These are phyloP conservation scores for Quercus glauca DNA, from an alignment of 306 rosid species.

Conservation along the genomic window DNA sequence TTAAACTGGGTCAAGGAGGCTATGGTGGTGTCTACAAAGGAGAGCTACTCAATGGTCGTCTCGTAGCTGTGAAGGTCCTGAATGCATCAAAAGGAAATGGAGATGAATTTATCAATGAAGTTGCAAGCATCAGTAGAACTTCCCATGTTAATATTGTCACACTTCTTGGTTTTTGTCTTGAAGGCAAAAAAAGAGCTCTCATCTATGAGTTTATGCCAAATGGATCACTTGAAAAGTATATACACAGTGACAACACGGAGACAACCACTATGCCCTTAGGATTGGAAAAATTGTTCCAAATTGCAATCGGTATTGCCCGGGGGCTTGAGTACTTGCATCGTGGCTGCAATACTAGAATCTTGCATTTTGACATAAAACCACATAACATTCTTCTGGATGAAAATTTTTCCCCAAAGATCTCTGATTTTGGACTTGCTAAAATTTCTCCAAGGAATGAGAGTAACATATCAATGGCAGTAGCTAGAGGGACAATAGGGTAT, in stretches of 20 bases:
- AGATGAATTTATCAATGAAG: too few species aligned
- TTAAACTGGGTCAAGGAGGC: slow-evolving; percentile 6
- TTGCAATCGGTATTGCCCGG: slow-evolving; percentile 1
- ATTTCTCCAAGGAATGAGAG: slow-evolving; percentile 5
- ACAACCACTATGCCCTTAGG: too few species aligned
- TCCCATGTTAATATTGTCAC: too few species aligned
- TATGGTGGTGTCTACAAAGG: slow-evolving; percentile 33
- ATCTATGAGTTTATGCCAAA: slow-evolving; percentile 3
- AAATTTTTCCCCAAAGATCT: slow-evolving; percentile 4
- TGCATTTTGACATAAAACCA: slow-evolving; percentile 36
- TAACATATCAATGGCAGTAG: slow-evolving; percentile 21
- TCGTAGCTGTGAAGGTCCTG: neutral
- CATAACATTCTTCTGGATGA: slow-evolving; percentile 19
- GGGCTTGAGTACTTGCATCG: slow-evolving; percentile 9
- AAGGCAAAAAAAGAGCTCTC: neutral
- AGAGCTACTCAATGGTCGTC: neutral
- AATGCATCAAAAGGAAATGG: neutral
- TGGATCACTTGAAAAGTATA: slow-evolving; percentile 27
- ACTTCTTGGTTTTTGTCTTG: too few species aligned
- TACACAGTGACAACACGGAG: too few species aligned
- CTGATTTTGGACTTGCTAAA: slow-evolving; percentile 17
- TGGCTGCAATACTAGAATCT: slow-evolving; percentile 44
- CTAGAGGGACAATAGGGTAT: slow-evolving; percentile 44
- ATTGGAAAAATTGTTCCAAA: neutral
- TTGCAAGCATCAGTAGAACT: too few species aligned